phyloP scores from a whole-genome alignment of 805 yeast genomes.

The Metschnikowia lachancei region DNA sequence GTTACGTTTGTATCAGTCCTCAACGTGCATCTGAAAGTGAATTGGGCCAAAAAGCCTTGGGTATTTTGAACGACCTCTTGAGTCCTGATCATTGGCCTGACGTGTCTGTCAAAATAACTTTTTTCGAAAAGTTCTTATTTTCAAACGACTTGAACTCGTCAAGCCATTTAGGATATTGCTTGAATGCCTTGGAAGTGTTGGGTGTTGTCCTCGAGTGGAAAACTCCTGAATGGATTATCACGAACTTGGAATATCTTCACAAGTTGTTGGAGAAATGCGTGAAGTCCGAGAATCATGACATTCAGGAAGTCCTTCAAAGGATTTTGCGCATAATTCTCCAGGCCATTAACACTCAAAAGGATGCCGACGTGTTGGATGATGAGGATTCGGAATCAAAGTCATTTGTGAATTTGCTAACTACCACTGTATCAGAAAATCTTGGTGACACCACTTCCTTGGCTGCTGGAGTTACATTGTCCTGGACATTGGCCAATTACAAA shows the following conservation, averaged over 20 bases:
- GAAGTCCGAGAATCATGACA: conserved; percentile 77
- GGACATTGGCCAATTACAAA: conserved; percentile 73
- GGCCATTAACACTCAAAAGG: conserved; percentile 53
- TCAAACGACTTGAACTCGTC: conserved; percentile 71
- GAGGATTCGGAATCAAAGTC: conserved; percentile 60
- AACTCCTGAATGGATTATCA: conserved; percentile 71
- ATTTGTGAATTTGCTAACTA: conserved; percentile 58
- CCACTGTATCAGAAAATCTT: conserved; percentile 77
- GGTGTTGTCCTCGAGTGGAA: conserved; percentile 80
- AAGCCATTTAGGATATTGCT: conserved; percentile 70
- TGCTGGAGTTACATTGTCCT: conserved; percentile 80
- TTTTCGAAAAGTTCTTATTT: conserved; percentile 83
- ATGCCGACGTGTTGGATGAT: conserved; percentile 42
- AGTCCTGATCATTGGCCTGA: conserved; percentile 82
- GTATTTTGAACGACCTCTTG: conserved; percentile 69
- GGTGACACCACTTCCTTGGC: conserved; percentile 72
- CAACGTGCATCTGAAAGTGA: conserved; percentile 83
- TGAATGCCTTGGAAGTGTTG: conserved; percentile 88
- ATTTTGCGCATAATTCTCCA: conserved; percentile 66
- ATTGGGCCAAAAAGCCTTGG: conserved; percentile 75
- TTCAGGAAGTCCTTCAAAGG: conserved; percentile 79
- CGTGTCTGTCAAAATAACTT: conserved; percentile 78
- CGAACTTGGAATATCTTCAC: conserved; percentile 66
- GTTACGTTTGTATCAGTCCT: conserved; percentile 83
- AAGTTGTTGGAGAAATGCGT: conserved; percentile 76